Conservation (phyloP, 2,329 filamentous ascomycete genomes). For the Cladorrhinum sp. region DNA sequence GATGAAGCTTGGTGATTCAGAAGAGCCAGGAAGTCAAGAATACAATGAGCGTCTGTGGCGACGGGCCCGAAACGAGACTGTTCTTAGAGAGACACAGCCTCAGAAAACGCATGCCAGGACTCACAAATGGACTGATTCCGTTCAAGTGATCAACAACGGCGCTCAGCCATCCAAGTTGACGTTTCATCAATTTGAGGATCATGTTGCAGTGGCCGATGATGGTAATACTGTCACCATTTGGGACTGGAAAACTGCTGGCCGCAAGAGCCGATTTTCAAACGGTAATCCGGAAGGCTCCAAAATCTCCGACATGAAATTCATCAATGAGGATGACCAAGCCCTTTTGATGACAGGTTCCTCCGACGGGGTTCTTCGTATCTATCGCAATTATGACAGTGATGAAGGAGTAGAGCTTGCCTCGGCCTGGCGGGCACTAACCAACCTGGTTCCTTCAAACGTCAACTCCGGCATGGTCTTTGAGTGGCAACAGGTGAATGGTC, state of each 20-base stretch:
- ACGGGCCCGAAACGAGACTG: conserved; percentile 85
- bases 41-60: conserved; percentile 96
- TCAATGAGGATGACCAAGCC: conserved; percentile 97
- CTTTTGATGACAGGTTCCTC: conserved; percentile 93
- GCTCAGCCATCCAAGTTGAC: conserved; percentile 89
- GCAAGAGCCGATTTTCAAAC: conserved; percentile 84
- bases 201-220: conserved; percentile 90
- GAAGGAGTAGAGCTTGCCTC: conserved; percentile 79
- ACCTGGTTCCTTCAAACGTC: conserved; percentile 89
- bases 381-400: conserved; percentile 82
- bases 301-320: conserved; percentile 93
- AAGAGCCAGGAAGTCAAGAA: conserved; percentile 92
- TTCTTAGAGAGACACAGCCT: conserved; percentile 88
- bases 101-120: conserved; percentile 84
- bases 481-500: conserved; percentile 97
- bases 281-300: conserved; percentile 87
- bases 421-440: conserved; percentile 85
- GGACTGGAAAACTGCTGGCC: conserved; percentile 81
- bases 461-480: conserved; percentile 96
- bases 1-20: conserved; percentile 93
- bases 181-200: conserved; percentile 97
- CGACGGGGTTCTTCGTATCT: conserved; percentile 90
- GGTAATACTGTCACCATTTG: conserved; percentile 87
- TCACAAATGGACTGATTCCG: conserved; percentile 81
- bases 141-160: conserved; percentile 82